Base-by-base conservation (phyloP, 495 filamentous ascomycete genomes). In the Daldinia decipiens region DNA sequence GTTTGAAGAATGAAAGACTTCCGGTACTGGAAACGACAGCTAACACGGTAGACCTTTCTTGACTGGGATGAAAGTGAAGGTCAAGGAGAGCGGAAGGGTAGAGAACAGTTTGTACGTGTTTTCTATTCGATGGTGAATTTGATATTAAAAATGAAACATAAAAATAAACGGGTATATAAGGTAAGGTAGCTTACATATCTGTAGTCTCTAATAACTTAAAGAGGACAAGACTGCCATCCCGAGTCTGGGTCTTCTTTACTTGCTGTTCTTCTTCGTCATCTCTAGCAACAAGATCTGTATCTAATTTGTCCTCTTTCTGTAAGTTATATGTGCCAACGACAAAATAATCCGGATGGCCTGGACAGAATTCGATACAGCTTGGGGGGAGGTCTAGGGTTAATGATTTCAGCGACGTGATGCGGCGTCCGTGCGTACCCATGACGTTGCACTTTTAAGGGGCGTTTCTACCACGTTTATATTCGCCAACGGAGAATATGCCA, bases 241-340 rank as follows among this genome's bases (percentile, higher is more conserved):
- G 89, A 32, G 73, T 83, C 71, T 92, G 90, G 11, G 80, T 54
- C 63, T 74, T 76, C 34, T 76, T 74, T 32, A 65, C 39, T 12
- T 58, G 51, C 39, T 72, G 67, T 11, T 61, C 45, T 27, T 67
- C 56, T 17, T 66, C 72, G 0, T 67, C 54, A 12, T 65, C 67
- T 19, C 77, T 74, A 38, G 74, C 73, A 38, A 82, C 79, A 7
- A 64, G 76, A 2, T 13, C 72, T 13, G 59, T 52, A 19, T 52
- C 57, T 9, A 71, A 62, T n/a, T 74, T 29, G 5, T 83, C 79
- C 4, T 80, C 78, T 59, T 86, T 84, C 59, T 92, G 84, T 27
- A 98, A 83, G 52, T 89, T 81, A 78, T 99, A 99, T 1, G 95
- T 97, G 21, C 95, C 95, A 40, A 97, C 85, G 1, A 97, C 79